A percentile compares a stretch with the other conserved stretches of the same genome.
Evolutionary conservation across 2,329 filamentous ascomycete genomes (phyloP).

Genomic region (Cordyceps javanica): DNA sequence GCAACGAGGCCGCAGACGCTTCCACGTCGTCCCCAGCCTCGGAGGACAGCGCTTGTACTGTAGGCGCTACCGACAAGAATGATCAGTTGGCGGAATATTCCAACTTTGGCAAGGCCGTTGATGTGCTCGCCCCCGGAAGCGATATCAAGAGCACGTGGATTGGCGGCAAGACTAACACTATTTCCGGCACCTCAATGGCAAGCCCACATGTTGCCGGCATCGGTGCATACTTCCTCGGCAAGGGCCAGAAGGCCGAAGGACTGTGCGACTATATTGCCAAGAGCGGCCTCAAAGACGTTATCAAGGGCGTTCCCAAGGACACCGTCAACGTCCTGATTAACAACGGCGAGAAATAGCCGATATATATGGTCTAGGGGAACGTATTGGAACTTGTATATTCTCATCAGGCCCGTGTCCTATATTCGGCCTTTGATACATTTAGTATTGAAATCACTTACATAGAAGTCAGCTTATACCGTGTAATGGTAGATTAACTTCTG

Average conservation of each 20-base stretch:
- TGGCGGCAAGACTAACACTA: slow-evolving; percentile 28
- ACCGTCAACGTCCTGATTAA: too few species aligned
- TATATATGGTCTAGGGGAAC: too few species aligned
- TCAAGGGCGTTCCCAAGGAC: too few species aligned
- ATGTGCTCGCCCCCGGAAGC: slow-evolving; percentile 38
- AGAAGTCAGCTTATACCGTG: too few species aligned
- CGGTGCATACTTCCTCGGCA: slow-evolving; percentile 37
- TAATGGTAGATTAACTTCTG: too few species aligned
- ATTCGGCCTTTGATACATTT: too few species aligned
- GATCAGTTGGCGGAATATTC: slow-evolving; percentile 38
- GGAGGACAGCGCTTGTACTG: slow-evolving; percentile 40
- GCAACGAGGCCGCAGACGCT: slow-evolving; percentile 39
- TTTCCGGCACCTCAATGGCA: slow-evolving; percentile 40
- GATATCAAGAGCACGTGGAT: slow-evolving; percentile 37
- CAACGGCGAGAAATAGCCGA: too few species aligned
- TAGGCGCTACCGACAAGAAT: slow-evolving; percentile 36
- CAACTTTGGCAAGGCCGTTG: slow-evolving; percentile 39
- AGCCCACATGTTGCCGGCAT: slow-evolving; percentile 35
- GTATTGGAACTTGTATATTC: too few species aligned
- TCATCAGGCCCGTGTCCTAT: too few species aligned
- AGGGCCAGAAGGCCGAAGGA: slow-evolving; percentile 29
- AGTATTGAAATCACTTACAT: too few species aligned
- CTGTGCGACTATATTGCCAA: slow-evolving; percentile 38
- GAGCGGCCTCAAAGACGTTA: too few species aligned
- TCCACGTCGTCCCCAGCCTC: slow-evolving; percentile 39